Conservation (phyloP, 495 filamentous ascomycete genomes). For the Penicillium canariense region DNA sequence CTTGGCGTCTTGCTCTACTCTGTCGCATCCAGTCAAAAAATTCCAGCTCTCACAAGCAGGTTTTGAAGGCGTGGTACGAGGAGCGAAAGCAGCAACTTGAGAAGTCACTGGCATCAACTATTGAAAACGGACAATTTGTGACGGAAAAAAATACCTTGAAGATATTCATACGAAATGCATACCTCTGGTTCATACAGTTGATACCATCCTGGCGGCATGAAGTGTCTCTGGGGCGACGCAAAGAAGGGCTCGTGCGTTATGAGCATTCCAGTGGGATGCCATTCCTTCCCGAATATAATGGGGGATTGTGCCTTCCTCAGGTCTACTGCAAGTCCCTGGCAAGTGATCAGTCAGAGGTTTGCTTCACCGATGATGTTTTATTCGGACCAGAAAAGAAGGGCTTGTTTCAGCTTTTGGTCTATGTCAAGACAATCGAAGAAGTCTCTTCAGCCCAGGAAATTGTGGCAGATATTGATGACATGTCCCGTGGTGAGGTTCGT, state of each 20-base stretch:
- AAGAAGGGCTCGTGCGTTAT: constrained; percentile 30
- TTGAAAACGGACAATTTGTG: constrained; percentile 35
- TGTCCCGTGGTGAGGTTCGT: constrained; percentile 17
- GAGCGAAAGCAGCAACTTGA: constrained; percentile 42
- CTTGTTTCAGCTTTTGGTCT: constrained; percentile 29
- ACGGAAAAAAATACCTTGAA: constrained; percentile 28
- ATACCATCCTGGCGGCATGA: constrained; percentile 28
- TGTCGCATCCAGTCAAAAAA: constrained; percentile 10
- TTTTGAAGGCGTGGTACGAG: constrained; percentile 32
- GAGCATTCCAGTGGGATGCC: constrained; percentile 25
- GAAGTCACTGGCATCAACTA: constrained; percentile 31
- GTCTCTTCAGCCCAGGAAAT: constrained; percentile 2
- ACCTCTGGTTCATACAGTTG: constrained; percentile 31
- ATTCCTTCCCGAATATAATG: constrained; percentile 29
- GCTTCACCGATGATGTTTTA: constrained; percentile 30
- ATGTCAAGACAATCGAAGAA: constrained; percentile 11
- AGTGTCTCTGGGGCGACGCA: constrained; percentile 29
- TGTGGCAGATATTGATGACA: constrained; percentile 11
- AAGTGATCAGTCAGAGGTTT: background rate
- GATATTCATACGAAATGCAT: constrained; percentile 31
- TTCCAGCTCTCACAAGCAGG: constrained; percentile 12
- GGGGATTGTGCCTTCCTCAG: constrained; percentile 34
- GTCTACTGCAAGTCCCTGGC: constrained; percentile 24
- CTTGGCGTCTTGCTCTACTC: constrained; percentile 48
- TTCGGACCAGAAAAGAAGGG: constrained; percentile 16